phyloP scores from a whole-genome alignment of 352 stramenopile genomes.

The Phytophthora fragariae region DNA sequence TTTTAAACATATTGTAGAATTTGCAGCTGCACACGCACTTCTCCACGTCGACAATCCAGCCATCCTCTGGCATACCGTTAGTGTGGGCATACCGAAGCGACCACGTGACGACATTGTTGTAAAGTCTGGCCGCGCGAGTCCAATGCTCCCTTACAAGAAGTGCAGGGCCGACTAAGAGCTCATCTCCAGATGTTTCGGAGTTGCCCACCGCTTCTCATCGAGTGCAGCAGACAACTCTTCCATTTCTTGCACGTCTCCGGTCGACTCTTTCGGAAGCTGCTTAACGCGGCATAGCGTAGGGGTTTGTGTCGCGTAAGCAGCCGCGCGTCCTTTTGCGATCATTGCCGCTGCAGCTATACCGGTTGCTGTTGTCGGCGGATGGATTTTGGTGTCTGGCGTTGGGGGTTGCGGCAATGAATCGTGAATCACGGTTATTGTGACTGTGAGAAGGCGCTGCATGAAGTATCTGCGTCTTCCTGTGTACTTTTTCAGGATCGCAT shows the following conservation, averaged over 20 bases:
- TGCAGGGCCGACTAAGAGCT: neutral
- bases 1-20: neutral
- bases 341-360: neutral
- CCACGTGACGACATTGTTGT: neutral
- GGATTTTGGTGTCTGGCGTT: neutral
- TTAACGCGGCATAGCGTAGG: neutral
- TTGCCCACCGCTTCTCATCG: neutral
- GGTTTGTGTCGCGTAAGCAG: neutral
- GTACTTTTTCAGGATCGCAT: neutral
- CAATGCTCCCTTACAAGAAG: neutral
- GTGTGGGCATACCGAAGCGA: neutral
- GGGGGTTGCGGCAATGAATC: neutral
- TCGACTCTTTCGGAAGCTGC: neutral
- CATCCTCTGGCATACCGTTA: neutral
- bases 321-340: neutral
- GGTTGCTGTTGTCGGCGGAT: neutral
- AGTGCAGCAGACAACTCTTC: neutral
- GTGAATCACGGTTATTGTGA: neutral
- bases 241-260: neutral
- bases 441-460: neutral
- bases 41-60: neutral
- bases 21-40: neutral
- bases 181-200: neutral
- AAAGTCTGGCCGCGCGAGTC: neutral
- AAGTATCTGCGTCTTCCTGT: neutral